A percentile compares a stretch with the other conserved stretches of the same genome.
Conservation (phyloP, 352 stramenopile species). For the Pythium sp. region DNA sequence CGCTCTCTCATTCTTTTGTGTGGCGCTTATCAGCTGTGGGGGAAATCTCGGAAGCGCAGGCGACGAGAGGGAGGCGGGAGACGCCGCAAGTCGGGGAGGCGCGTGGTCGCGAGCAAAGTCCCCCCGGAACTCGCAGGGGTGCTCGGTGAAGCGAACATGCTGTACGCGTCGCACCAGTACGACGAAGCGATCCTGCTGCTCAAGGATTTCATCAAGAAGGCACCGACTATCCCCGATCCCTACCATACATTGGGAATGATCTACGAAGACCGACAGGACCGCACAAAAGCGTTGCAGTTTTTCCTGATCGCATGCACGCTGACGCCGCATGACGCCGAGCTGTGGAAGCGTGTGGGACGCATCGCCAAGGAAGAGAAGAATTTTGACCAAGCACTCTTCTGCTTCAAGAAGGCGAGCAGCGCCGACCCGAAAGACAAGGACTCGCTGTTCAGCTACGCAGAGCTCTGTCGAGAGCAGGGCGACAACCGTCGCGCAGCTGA, state of each 20-base stretch:
- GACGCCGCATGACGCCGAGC: conserved; percentile 72
- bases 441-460: conserved; percentile 76
- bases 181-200: conserved; percentile 76
- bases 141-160: conserved; percentile 81
- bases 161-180: conserved; percentile 86
- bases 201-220: conserved; percentile 90
- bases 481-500: conserved; percentile 78
- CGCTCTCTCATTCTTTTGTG: background rate
- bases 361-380: conserved; percentile 89
- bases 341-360: conserved; percentile 83
- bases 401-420: conserved; percentile 82
- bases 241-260: conserved; percentile 88
- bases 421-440: conserved; percentile 81
- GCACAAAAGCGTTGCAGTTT: conserved; percentile 81
- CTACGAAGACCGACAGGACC: conserved; percentile 81
- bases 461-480: conserved; percentile 74
- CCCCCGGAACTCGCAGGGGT: conserved; percentile 74
- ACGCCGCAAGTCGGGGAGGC: conserved; percentile 35
- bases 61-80: conserved; percentile 33
- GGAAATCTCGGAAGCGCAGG: conserved; percentile 61
- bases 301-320: conserved; percentile 85
- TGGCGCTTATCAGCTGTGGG: conserved; percentile 45
- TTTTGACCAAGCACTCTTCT: conserved; percentile 81
- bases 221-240: conserved; percentile 80
- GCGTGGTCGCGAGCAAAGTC: conserved; percentile 72